These are phyloP conservation scores for Aspergillus proliferans DNA, from an alignment of 2,329 filamentous ascomycete species.

Conservation along the genomic window DNA sequence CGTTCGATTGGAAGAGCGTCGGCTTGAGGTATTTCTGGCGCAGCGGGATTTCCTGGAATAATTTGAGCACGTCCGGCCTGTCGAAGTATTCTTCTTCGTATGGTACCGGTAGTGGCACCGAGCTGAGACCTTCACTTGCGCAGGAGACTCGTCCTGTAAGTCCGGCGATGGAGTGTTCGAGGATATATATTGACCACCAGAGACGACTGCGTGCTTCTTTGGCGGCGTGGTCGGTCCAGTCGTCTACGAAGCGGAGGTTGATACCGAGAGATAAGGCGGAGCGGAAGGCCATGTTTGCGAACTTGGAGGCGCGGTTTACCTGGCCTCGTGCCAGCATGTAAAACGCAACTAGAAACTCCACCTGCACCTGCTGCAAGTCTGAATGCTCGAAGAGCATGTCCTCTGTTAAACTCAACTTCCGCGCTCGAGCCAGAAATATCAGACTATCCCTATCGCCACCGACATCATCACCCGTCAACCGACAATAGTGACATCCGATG, in stretches of 20 bases:
- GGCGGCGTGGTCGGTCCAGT: conserved; percentile 26
- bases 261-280: conserved; percentile 36
- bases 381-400: conserved; percentile 35
- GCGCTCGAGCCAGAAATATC: conserved; percentile 36
- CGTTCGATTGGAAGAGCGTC: conserved; percentile 21
- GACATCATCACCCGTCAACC: conserved; percentile 23
- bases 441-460: conserved; percentile 29
- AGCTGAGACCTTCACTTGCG: conserved; percentile 33
- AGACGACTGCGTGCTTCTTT: conserved; percentile 37
- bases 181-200: conserved; percentile 39
- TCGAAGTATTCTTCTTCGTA: conserved; percentile 32
- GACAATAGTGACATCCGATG: conserved; percentile 36
- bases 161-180: conserved; percentile 37
- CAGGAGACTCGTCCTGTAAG: conserved; percentile 39
- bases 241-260: conserved; percentile 35
- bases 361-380: conserved; percentile 40
- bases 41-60: conserved; percentile 17
- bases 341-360: conserved; percentile 34
- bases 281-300: conserved; percentile 35
- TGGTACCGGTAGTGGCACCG: conserved; percentile 31
- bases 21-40: conserved; percentile 19
- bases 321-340: conserved; percentile 37
- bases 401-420: conserved; percentile 30
- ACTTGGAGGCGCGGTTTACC: conserved; percentile 38
- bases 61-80: conserved; percentile 15